Evolutionary conservation across 805 yeast genomes (phyloP).

Genomic region (Starmerella potacharoeniae): DNA sequence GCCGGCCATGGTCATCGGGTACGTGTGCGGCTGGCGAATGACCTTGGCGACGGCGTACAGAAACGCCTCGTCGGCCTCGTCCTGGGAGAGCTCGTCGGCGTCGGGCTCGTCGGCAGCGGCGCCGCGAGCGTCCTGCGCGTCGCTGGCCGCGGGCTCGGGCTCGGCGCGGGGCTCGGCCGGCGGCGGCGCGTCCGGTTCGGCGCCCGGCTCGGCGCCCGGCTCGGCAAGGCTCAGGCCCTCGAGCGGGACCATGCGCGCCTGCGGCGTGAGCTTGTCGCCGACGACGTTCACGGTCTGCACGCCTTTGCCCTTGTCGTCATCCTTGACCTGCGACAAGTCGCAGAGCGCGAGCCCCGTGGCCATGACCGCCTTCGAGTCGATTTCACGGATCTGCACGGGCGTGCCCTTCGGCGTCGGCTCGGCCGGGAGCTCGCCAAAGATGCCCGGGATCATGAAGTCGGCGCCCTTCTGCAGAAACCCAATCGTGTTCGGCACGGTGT

Average conservation of each 20-base stretch:
- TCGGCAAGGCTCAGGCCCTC: constrained; percentile 15
- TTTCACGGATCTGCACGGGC: constrained; percentile 61
- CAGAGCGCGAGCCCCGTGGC: constrained; percentile 25
- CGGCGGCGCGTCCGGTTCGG: not conserved
- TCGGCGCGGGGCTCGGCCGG: not conserved
- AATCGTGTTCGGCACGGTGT: constrained; percentile 65
- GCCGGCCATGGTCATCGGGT: constrained; percentile 63
- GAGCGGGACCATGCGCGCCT: constrained; percentile 30
- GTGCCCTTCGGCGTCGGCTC: constrained; percentile 36
- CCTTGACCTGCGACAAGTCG: constrained; percentile 34
- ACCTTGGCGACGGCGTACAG: constrained; percentile 60
- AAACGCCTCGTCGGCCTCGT: constrained; percentile 45
- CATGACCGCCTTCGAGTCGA: constrained; percentile 27
- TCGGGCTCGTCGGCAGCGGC: not conserved
- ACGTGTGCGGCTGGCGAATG: constrained; percentile 34
- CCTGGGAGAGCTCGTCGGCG: constrained; percentile 11
- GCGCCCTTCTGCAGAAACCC: constrained; percentile 69
- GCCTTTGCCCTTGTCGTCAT: constrained; percentile 61
- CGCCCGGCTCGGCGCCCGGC: constrained; percentile 10
- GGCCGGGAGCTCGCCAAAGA: constrained; percentile 45
- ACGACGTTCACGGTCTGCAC: constrained; percentile 57
- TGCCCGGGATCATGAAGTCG: constrained; percentile 35
- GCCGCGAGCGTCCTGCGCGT: constrained; percentile 1
- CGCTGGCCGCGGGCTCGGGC: not conserved
- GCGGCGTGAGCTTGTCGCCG: constrained; percentile 53